Evolutionary conservation across 2,329 filamentous ascomycete species (phyloP).

Genomic region (Ophiocordyceps australis): DNA sequence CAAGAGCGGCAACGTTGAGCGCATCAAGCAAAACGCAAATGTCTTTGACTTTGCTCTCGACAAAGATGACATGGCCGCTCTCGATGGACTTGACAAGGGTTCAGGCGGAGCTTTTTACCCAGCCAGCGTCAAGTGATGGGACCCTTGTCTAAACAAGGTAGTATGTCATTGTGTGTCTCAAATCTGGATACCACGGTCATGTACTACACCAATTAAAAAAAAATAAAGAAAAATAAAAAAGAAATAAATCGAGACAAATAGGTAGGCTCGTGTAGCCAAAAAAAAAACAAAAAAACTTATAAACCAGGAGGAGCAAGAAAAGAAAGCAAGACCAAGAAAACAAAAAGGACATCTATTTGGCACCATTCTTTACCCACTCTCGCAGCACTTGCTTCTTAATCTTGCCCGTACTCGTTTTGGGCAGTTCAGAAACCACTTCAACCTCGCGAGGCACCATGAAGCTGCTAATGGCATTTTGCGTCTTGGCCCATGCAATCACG

Average conservation of each 20-base stretch:
- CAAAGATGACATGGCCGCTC: slow-evolving; percentile 31
- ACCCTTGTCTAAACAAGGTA: no score
- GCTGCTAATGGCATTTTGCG: slow-evolving; percentile 61
- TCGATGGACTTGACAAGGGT: slow-evolving; percentile 13
- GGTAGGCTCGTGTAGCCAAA: no score
- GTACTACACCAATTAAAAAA: no score
- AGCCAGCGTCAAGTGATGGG: slow-evolving; percentile 8
- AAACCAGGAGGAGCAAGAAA: no score
- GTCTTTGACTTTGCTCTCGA: slow-evolving; percentile 42
- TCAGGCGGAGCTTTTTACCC: slow-evolving; percentile 11
- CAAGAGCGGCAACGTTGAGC: slow-evolving; percentile 41
- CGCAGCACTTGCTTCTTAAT: slow-evolving; percentile 86
- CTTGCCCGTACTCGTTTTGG: slow-evolving; percentile 96
- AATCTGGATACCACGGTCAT: no score
- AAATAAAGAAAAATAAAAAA: no score
- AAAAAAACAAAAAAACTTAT: no score
- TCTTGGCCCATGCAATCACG: slow-evolving; percentile 73
- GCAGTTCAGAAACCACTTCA: slow-evolving; percentile 70
- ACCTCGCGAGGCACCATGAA: slow-evolving; percentile 71
- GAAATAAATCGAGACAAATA: no score
- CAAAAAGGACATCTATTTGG: not conserved
- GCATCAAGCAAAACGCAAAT: slow-evolving; percentile 41
- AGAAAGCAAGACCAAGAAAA: not conserved
- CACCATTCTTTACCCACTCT: slow-evolving; percentile 46
- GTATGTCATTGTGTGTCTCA: no score